phyloP scores from a whole-genome alignment of 2,329 filamentous ascomycete species.

The Waltergamsia citrina region DNA sequence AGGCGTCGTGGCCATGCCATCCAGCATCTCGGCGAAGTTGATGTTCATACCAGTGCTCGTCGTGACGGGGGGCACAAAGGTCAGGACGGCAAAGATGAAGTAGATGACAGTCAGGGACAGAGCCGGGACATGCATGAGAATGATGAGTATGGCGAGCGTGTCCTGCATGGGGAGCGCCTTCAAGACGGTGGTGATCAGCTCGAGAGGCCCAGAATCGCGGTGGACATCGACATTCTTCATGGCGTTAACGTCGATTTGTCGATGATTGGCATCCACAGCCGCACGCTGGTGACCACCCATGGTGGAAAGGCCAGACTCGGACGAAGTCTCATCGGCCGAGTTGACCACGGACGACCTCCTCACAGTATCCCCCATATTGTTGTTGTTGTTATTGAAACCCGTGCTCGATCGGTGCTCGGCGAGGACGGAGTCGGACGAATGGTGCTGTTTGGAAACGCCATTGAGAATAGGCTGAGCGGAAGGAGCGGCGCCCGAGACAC shows the following conservation, averaged over 20 bases:
- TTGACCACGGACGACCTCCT: slow-evolving; percentile 38
- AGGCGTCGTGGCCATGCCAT: slow-evolving; percentile 76
- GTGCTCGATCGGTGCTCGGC: too few species aligned
- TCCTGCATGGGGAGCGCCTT: slow-evolving; percentile 85
- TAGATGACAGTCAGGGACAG: slow-evolving; percentile 84
- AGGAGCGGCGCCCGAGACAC: neutral
- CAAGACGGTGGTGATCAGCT: slow-evolving; percentile 77
- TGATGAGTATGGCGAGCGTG: slow-evolving; percentile 92
- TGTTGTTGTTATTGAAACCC: too few species aligned
- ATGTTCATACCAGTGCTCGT: slow-evolving; percentile 70
- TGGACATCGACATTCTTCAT: slow-evolving; percentile 60
- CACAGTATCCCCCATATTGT: slow-evolving; percentile 15
- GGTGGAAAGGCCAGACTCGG: slow-evolving; percentile 38
- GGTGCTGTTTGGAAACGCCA: slow-evolving; percentile 22
- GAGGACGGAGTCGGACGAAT: slow-evolving; percentile 8
- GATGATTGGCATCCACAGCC: slow-evolving; percentile 40
- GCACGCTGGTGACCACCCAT: slow-evolving; percentile 24
- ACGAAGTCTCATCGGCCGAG: slow-evolving; percentile 46
- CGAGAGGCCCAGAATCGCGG: slow-evolving; percentile 62
- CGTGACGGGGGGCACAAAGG: slow-evolving; percentile 78
- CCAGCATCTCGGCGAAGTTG: slow-evolving; percentile 85
- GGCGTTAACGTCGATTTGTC: slow-evolving; percentile 61
- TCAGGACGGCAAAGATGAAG: slow-evolving; percentile 84
- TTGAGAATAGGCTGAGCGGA: slow-evolving; percentile 20
- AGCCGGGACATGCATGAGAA: slow-evolving; percentile 85